A percentile compares a stretch with the other conserved stretches of the same genome.
Evolutionary conservation across 768 basidiomycete genomes (phyloP).

Genomic region (Collybia nuda): DNA sequence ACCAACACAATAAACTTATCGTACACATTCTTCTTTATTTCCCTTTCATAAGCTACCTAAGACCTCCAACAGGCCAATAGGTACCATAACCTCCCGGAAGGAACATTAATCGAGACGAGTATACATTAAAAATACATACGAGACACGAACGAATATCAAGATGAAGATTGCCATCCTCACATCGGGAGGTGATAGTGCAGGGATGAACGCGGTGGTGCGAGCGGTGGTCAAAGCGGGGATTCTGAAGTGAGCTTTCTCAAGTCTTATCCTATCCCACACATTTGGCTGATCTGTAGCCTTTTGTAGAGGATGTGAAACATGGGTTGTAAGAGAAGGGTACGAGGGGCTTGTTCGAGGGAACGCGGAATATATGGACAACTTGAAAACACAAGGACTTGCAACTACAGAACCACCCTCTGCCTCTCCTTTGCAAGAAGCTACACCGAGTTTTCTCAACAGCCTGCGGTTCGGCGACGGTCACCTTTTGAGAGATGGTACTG

Average conservation of each 20-base stretch:
- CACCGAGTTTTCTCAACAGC: conserved; percentile 55
- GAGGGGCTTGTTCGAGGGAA: conserved; percentile 98
- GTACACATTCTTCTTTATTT: too few species aligned
- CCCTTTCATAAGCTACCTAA: too few species aligned
- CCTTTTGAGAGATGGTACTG: conserved; percentile 78
- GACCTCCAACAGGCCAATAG: neutral
- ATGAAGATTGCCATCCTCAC: conserved; percentile 96
- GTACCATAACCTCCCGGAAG: neutral
- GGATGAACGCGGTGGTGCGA: conserved; percentile 95
- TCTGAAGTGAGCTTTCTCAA: conserved; percentile 55
- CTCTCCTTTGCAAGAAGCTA: conserved; percentile 2
- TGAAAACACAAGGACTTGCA: conserved; percentile 7
- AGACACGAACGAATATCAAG: conserved; percentile 2
- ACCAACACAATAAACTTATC: too few species aligned
- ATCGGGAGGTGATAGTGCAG: conserved; percentile 96
- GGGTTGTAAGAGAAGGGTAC: conserved; percentile 97
- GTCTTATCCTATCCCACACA: neutral
- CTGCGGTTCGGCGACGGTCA: conserved; percentile 82
- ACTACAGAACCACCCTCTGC: conserved; percentile 1
- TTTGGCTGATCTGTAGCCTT: conserved; percentile 1
- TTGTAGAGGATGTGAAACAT: conserved; percentile 89
- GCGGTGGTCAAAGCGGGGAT: conserved; percentile 92
- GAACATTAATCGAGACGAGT: neutral
- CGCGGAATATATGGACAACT: conserved; percentile 29
- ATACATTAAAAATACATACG: neutral